Base-by-base conservation (phyloP, 2,329 filamentous ascomycete species). In the Sporothrix variecibatus region DNA sequence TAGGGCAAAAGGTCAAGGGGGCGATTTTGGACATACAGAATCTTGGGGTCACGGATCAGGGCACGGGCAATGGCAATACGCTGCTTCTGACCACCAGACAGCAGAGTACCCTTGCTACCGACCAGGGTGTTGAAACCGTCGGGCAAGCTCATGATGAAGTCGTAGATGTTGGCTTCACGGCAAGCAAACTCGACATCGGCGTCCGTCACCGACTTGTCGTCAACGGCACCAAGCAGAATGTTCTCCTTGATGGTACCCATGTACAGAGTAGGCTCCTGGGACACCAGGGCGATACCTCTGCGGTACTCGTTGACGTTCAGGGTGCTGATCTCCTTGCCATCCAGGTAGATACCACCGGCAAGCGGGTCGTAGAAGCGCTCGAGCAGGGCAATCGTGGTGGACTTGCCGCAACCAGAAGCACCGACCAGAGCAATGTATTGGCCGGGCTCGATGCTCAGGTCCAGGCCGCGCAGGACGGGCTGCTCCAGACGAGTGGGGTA, bases 321-420 rank as follows among this genome's bases (percentile, higher is more conserved):
- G 12, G 86, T 87, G 75, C 90, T 92, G 78, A 98, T 94, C 76
- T 97, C 93, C 76, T 91, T 89, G 73, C 91, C 94, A 79, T 98
- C 95, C 23, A 98, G 87, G 74, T 90, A 93, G 46, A 99, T 87
- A 17, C 91, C 91, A 15, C 96, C 96, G 0, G 89, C 87, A 0
- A 96, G 87, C 0, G 95, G 93, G 78, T 98, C 94, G 80, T 98
- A 98, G 85, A 98, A 98, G 46, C 96, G 92, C 81, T 98, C 95
- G 43, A 98, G 86, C 3, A 98, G 87, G 3, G 94, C 93, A 80
- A 98, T 97, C 0, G 95, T 97, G 0, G 96, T 98, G 69, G 91
- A 94, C 85, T 99, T 98, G 74, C 96, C 96, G 80, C 95, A 97
- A 2, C 96, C 95, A 64, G 93, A 96, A 0, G 95, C 92, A n/a